phyloP scores from a whole-genome alignment of 23 red algal species.

The Agarophyton chilense region DNA sequence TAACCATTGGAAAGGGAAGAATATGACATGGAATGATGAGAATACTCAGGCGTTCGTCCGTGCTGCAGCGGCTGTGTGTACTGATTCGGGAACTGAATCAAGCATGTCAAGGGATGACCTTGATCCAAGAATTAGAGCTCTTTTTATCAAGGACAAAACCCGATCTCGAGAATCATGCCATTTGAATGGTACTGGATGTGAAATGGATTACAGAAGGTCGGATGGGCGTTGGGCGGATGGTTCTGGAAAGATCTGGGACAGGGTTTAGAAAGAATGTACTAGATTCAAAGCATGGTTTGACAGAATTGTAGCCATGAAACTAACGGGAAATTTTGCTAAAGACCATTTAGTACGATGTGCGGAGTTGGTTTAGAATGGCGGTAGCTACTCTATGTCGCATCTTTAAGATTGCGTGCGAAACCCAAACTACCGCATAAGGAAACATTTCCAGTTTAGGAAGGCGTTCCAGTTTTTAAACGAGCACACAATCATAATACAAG shows the following conservation, averaged over 20 bases:
- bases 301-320: neutral
- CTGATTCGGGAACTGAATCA: neutral
- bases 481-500: no score
- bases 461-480: neutral
- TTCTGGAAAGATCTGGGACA: neutral
- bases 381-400: neutral
- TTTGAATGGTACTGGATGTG: neutral
- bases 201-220: neutral
- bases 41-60: no score
- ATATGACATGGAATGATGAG: no score
- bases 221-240: conserved; percentile 2
- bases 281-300: no score
- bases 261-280: neutral
- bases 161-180: neutral
- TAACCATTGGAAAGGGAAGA: no score
- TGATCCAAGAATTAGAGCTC: neutral
- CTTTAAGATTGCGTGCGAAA: neutral
- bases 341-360: neutral
- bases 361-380: neutral
- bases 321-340: neutral
- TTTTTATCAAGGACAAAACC: neutral
- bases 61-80: neutral
- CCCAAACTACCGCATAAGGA: conserved; percentile 1
- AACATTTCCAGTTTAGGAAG: neutral
- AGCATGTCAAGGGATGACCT: neutral